phyloP scores from a whole-genome alignment of 805 yeast genomes.

The Jamesozyma gamospora region DNA sequence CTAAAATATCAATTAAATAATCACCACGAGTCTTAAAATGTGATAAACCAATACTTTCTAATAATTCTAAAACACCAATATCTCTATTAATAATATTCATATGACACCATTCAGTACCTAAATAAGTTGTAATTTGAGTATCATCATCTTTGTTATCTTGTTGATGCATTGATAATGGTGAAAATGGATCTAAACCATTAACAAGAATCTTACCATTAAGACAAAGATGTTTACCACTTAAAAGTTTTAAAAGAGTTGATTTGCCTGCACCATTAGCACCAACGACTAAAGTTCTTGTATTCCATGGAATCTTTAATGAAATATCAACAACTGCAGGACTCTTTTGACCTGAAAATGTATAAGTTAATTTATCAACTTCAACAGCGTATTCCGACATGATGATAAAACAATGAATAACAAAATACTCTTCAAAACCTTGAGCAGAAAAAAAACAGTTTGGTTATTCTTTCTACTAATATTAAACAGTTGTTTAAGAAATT shows the following conservation, averaged over 20 bases:
- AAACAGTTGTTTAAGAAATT: no score
- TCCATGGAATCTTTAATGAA: slow-evolving; percentile 51
- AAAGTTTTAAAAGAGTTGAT: slow-evolving; percentile 70
- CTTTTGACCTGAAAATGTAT: slow-evolving; percentile 50
- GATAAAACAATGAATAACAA: no score
- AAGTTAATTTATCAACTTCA: slow-evolving; percentile 53
- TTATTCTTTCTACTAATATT: no score
- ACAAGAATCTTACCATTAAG: slow-evolving; percentile 57
- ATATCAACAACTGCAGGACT: slow-evolving; percentile 62
- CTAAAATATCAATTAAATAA: slow-evolving; percentile 62
- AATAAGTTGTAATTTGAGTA: slow-evolving; percentile 54
- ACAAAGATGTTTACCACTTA: slow-evolving; percentile 88
- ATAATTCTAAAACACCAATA: slow-evolving; percentile 71
- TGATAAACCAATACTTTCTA: slow-evolving; percentile 77
- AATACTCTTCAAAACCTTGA: neutral
- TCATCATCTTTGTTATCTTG: slow-evolving; percentile 29
- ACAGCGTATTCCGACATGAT: slow-evolving; percentile 34
- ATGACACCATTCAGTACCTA: slow-evolving; percentile 97
- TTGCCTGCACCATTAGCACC: slow-evolving; percentile 99
- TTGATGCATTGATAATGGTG: slow-evolving; percentile 34
- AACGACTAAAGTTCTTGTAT: slow-evolving; percentile 64
- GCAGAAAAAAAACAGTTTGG: no score
- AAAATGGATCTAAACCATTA: slow-evolving; percentile 85
- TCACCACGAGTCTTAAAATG: slow-evolving; percentile 69
- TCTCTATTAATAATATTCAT: slow-evolving; percentile 86